A percentile compares a stretch with the other conserved stretches of the same genome.
Conservation (phyloP, 2,329 filamentous ascomycete genomes). For the Penicillium sp. region DNA sequence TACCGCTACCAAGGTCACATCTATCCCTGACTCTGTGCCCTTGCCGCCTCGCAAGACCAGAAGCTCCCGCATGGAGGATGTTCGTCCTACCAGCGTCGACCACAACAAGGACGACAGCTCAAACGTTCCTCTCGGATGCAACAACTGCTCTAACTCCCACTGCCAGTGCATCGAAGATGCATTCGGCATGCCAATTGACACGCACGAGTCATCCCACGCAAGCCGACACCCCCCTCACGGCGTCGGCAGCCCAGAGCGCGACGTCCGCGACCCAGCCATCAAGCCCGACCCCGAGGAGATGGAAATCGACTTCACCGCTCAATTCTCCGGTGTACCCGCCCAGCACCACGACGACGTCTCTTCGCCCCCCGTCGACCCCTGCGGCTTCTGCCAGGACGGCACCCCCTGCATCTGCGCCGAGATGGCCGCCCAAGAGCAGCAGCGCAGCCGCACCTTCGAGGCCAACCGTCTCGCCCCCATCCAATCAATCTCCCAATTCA, state of each 20-base stretch:
- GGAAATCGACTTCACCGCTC: constrained; percentile 74
- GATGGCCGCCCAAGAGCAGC: constrained; percentile 49
- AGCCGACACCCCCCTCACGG: constrained; percentile 39
- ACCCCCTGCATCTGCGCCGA: constrained; percentile 83
- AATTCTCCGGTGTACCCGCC: constrained; percentile 55
- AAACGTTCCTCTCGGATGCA: constrained; percentile 60
- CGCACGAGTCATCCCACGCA: constrained; percentile 37
- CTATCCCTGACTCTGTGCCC: constrained; percentile 41
- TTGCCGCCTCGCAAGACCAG: constrained; percentile 36
- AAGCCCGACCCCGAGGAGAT: constrained; percentile 53
- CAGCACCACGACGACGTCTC: constrained; percentile 31
- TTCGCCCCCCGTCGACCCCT: constrained; percentile 62
- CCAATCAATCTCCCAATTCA: constrained; percentile 51
- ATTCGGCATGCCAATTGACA: constrained; percentile 50
- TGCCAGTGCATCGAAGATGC: constrained; percentile 64
- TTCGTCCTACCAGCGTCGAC: constrained; percentile 16
- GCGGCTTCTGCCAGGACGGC: constrained; percentile 80
- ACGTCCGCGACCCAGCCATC: constrained; percentile 52
- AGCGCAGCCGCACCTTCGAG: constrained; percentile 43
- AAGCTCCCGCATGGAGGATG: constrained; percentile 23
- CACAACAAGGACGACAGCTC: constrained; percentile 25
- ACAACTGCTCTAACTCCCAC: constrained; percentile 63
- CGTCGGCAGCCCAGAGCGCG: constrained; percentile 52
- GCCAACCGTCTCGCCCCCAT: constrained; percentile 48
- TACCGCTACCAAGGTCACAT: constrained; percentile 16